Evolutionary conservation across 2,329 filamentous ascomycete genomes (phyloP), one percentile per base, ranked within the genome.

Genomic region (Scedosporium boydii): DNA sequence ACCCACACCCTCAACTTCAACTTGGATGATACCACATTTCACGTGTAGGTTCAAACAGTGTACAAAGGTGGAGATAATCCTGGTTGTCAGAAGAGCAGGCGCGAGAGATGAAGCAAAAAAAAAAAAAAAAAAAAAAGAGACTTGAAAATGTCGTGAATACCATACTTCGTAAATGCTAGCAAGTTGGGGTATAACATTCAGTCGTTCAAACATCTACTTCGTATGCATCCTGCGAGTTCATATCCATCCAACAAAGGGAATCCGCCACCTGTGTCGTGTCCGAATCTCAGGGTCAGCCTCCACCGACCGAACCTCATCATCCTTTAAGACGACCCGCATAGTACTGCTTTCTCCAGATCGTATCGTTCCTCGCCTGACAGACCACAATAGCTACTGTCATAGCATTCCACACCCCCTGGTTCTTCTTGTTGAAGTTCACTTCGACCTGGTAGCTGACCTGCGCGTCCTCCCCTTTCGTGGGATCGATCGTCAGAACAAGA

Each of bases 401-500:
- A 1, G 75, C 77, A 65, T 79, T 78, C 77, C 77, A 79, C 23
- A 79, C 71, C 60, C 75, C 73, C 66, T 78, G 76, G 18, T 71
- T 68, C 10, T 68, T 68, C 53, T 77, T 72, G 60, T 70, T 68
- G 55, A 79, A 77, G 56, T 76, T 70, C 23, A 73, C 68, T 56
- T 77, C 73, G n/a, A 77, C 72, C 56, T 78, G 77, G 61, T 74
- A 78, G 65, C 75, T 78, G 38, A 78, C 71, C 59, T 73, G 71
- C n/a, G 71, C 72, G 3, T 69, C 56, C 1, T 71, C 67, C 3
- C 69, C 74, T 58, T 73, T 73, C 21, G 74, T 68, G 0, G 77
- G 71, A 62, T 79, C 77, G 6, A 70, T 68, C 3, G 76, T 77
- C 5, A 78, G 68, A 6, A 78, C 67, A 53, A 78, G 70, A 23